phyloP scores from a whole-genome alignment of 805 yeast genomes.

The Martiniozyma abietophila region DNA sequence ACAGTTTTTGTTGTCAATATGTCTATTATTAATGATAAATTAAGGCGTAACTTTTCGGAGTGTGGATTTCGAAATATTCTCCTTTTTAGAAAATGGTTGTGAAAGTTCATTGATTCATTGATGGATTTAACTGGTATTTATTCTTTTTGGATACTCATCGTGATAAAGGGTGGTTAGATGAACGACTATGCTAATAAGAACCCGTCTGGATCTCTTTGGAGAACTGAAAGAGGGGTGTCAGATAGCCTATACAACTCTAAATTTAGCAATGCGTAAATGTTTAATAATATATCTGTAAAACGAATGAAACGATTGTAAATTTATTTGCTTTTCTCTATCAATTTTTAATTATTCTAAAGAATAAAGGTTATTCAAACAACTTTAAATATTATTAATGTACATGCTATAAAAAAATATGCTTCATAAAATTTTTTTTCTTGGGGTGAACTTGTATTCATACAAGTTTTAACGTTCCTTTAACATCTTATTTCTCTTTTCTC shows the following conservation, averaged over 20 bases:
- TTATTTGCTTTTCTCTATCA: not conserved
- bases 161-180: constrained; percentile 27
- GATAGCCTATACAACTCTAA: constrained; percentile 24
- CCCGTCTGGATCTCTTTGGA: constrained; percentile 26
- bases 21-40: not conserved
- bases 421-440: too few species aligned
- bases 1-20: constrained; percentile 11
- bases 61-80: constrained; percentile 6
- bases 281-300: not conserved
- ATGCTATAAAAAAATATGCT: too few species aligned
- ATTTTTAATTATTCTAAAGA: not conserved
- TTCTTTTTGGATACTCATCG: constrained; percentile 20
- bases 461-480: constrained; percentile 63
- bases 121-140: not conserved
- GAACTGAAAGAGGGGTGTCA: constrained; percentile 30
- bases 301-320: too few species aligned
- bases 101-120: not conserved
- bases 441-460: too few species aligned
- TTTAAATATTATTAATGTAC: too few species aligned
- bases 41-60: constrained; percentile 9
- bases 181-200: constrained; percentile 26
- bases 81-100: not conserved
- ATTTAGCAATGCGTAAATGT: not conserved
- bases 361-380: too few species aligned
- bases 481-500: constrained; percentile 91